phyloP scores from a whole-genome alignment of 768 basidiomycete genomes.

The Rhodosporidiobolus sp. region DNA sequence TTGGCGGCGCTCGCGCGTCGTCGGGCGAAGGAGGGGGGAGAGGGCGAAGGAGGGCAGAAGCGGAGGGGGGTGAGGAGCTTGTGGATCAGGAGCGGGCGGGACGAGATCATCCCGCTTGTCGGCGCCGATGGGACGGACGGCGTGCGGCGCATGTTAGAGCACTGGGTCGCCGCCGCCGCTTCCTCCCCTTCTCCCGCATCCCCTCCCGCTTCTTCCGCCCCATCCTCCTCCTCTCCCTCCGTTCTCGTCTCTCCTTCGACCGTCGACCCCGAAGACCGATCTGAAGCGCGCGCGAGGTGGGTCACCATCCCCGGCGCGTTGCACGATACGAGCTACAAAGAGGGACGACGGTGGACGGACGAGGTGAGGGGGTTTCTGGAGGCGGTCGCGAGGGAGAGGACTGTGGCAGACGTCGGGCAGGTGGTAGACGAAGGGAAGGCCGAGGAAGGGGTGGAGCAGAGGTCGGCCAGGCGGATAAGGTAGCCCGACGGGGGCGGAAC shows the following conservation, averaged over 20 bases:
- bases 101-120: slow-evolving; percentile 56
- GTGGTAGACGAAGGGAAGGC: too few relatives aligned
- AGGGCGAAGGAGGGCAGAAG: slow-evolving; percentile 4
- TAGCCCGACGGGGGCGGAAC: too few relatives aligned
- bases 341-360: slow-evolving; percentile 37
- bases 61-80: slow-evolving; percentile 46
- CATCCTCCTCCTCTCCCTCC: too few relatives aligned
- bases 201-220: too few relatives aligned
- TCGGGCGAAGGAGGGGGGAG: too few relatives aligned
- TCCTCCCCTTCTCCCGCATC: neutral
- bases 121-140: slow-evolving; percentile 17
- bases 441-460: too few relatives aligned
- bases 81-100: slow-evolving; percentile 52
- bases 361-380: slow-evolving; percentile 45
- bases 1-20: slow-evolving; percentile 33
- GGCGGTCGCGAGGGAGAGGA: slow-evolving; percentile 25
- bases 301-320: slow-evolving; percentile 49
- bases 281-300: slow-evolving; percentile 14
- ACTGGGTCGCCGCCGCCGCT: slow-evolving; percentile 6
- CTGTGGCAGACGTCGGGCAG: too few relatives aligned
- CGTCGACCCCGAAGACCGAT: neutral
- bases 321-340: slow-evolving; percentile 52
- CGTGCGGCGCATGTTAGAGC: slow-evolving; percentile 17
- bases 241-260: neutral
- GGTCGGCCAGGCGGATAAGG: too few relatives aligned